Percentiles rank a stretch among this genome's conserved stretches.
Conservation (phyloP, 2,329 filamentous ascomycete genomes). For the Colletotrichum coccodes region DNA sequence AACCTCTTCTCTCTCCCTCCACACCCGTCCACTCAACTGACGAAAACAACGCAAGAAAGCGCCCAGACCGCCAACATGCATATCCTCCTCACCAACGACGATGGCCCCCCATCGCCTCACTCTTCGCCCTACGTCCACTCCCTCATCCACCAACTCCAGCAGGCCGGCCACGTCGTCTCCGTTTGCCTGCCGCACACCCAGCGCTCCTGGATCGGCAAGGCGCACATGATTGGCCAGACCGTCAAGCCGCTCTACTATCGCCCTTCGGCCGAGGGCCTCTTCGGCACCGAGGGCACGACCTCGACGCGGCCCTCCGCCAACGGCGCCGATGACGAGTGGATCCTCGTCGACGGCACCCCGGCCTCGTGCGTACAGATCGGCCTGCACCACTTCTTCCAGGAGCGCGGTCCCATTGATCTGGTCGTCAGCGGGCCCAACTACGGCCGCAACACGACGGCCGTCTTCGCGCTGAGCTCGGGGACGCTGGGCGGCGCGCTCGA, state of each 20-base stretch:
- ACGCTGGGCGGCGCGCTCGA: slow-evolving; percentile 83
- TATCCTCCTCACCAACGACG: slow-evolving; percentile 79
- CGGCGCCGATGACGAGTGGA: slow-evolving; percentile 77
- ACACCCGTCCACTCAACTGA: not conserved
- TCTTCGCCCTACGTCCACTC: slow-evolving; percentile 85
- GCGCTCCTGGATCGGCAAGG: slow-evolving; percentile 98
- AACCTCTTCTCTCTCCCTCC: not conserved
- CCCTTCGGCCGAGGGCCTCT: slow-evolving; percentile 52
- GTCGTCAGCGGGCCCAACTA: slow-evolving; percentile 87
- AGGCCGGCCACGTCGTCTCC: slow-evolving; percentile 85
- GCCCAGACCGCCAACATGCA: slow-evolving; percentile 57
- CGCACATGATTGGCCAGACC: slow-evolving; percentile 91
- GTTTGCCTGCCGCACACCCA: slow-evolving; percentile 92
- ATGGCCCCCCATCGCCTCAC: slow-evolving; percentile 81
- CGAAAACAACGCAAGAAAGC: not conserved
- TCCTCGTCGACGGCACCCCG: slow-evolving; percentile 83
- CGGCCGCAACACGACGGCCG: slow-evolving; percentile 82
- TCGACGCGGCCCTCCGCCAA: slow-evolving; percentile 63
- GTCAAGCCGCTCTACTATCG: slow-evolving; percentile 88
- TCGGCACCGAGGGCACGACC: slow-evolving; percentile 69
- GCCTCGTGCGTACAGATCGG: slow-evolving; percentile 86
- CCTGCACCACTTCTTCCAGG: slow-evolving; percentile 80
- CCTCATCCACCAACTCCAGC: slow-evolving; percentile 75
- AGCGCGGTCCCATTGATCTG: slow-evolving; percentile 77
- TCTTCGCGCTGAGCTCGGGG: slow-evolving; percentile 82